Base-by-base conservation (phyloP, 2,329 filamentous ascomycete species). In the Nigrospora sphaerica region DNA sequence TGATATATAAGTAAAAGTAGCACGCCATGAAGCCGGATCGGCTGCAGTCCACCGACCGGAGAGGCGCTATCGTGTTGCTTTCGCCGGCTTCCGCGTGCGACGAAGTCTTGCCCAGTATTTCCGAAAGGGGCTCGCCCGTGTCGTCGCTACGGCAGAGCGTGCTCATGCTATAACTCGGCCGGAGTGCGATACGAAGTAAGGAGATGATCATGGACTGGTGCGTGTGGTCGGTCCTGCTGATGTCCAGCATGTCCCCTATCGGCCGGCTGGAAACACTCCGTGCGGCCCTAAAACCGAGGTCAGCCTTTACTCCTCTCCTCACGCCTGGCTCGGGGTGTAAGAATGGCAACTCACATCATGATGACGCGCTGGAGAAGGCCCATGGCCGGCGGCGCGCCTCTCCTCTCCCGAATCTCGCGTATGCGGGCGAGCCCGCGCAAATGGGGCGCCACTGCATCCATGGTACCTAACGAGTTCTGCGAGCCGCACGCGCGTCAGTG, bases 1-100 rank as follows among this genome's bases (percentile, higher is more conserved):
- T 69, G 40, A 70, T 65, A 58, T 69, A 67, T 37, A 73, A 63
- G 54, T 72, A 73, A 56, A 73, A 69, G 55, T 72, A 72, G 32
- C 68, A 71, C 36, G 69, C 67, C 45, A 72, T 69, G 56, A 71
- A 72, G 45, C 67, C 68, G 34, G 66, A 69, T 40, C 70, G 63
- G 51, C 69, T 73, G 45, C 63, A 51, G 47, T 62, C 60, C 28
- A 63, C 58, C n/a, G 59, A 57, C 49, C 49, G 48, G 32, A 56
- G 45, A 16, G 53, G 50, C 33, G 49, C 40, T 33, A 53, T 42
- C 18, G 41, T 42, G 31, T 51, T 52, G 43, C 47, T 49, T 23
- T 55, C 55, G 38, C 42, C 49, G 18, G 52, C 45, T 36, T 51
- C 53, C 28, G 54, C 44, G 33, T 53, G 52, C 36, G 56, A 54